phyloP scores from a whole-genome alignment of 1,139 yeast species.

The Schwanniomyces etchellsii region DNA sequence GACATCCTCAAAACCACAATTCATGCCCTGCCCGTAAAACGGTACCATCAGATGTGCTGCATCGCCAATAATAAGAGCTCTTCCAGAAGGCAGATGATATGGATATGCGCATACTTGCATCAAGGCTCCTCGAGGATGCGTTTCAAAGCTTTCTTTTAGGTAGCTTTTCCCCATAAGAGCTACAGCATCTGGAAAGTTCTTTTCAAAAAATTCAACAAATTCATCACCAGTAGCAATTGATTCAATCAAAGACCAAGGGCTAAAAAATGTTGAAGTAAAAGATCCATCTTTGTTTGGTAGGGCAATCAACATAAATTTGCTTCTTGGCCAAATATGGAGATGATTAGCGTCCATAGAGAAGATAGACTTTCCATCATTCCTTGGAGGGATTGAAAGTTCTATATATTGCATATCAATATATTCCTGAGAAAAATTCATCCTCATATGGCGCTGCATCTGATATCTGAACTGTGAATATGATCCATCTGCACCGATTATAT shows the following conservation, averaged over 20 bases:
- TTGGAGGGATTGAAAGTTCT: slow-evolving; percentile 70
- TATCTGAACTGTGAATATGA: slow-evolving; percentile 71
- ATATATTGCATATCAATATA: slow-evolving; percentile 82
- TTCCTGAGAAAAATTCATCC: slow-evolving; percentile 71
- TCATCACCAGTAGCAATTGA: slow-evolving; percentile 34
- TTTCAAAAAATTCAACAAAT: slow-evolving; percentile 49
- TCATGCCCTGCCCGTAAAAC: slow-evolving; percentile 96
- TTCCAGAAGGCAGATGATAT: slow-evolving; percentile 58
- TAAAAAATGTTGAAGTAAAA: slow-evolving; percentile 85
- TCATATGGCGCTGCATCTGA: slow-evolving; percentile 58
- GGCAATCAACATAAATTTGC: slow-evolving; percentile 83
- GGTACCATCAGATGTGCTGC: slow-evolving; percentile 98
- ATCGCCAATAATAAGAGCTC: slow-evolving; percentile 74
- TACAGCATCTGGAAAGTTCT: slow-evolving; percentile 71
- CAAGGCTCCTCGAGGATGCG: slow-evolving; percentile 71
- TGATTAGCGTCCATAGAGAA: slow-evolving; percentile 58
- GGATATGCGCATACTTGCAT: slow-evolving; percentile 66
- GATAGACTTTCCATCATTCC: slow-evolving; percentile 24
- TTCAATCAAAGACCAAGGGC: slow-evolving; percentile 68
- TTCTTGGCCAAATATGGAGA: slow-evolving; percentile 92
- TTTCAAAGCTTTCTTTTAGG: slow-evolving; percentile 45
- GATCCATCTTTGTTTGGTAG: slow-evolving; percentile 81
- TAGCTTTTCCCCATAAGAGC: slow-evolving; percentile 58
- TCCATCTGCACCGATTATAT: slow-evolving; percentile 82
- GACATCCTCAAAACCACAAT: slow-evolving; percentile 92